Conservation (phyloP, 768 basidiomycete species). For the Tylopilus intermedius region DNA sequence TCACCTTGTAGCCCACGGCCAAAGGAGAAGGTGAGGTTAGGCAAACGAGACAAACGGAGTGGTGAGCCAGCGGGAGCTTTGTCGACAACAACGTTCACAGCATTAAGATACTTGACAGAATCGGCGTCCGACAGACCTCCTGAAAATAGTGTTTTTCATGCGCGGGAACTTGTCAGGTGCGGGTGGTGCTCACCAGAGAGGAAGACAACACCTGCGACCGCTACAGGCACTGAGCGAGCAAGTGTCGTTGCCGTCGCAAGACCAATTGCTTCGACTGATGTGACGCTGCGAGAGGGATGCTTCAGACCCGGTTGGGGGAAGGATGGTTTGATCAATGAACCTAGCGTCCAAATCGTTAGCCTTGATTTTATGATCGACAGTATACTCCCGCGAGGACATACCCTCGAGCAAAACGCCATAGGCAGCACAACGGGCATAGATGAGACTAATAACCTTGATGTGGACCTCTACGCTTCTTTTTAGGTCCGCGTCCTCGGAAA, state of each 20-base stretch:
- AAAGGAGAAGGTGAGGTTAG: conserved; percentile 47
- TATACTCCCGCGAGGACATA: conserved; percentile 12
- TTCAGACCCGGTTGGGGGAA: conserved; percentile 48
- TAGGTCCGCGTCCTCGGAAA: conserved; percentile 43
- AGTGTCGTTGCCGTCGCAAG: conserved; percentile 43
- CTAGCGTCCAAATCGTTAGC: conserved; percentile 21
- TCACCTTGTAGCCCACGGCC: conserved; percentile 48
- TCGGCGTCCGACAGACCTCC: conserved; percentile 42
- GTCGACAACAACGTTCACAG: conserved; percentile 37
- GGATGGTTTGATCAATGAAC: conserved; percentile 48
- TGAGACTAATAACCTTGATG: conserved; percentile 40
- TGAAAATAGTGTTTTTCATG: conserved; percentile 9
- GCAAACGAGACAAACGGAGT: conserved; percentile 33
- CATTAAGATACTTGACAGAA: conserved; percentile 39
- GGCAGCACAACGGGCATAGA: conserved; percentile 40
- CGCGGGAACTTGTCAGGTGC: background rate
- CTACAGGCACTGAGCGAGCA: conserved; percentile 40
- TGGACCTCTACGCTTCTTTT: conserved; percentile 44
- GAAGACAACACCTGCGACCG: conserved; percentile 42
- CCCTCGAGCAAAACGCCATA: conserved; percentile 50
- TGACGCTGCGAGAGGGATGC: conserved; percentile 34
- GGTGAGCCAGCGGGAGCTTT: conserved; percentile 30
- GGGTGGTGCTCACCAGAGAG: conserved; percentile 39
- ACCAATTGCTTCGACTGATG: conserved; percentile 39
- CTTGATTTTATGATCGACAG: background rate